A percentile compares a stretch with the other conserved stretches of the same genome.
These are phyloP conservation scores for Podospora tetraspora DNA, from an alignment of 495 filamentous ascomycete genomes.

Conservation along the genomic window DNA sequence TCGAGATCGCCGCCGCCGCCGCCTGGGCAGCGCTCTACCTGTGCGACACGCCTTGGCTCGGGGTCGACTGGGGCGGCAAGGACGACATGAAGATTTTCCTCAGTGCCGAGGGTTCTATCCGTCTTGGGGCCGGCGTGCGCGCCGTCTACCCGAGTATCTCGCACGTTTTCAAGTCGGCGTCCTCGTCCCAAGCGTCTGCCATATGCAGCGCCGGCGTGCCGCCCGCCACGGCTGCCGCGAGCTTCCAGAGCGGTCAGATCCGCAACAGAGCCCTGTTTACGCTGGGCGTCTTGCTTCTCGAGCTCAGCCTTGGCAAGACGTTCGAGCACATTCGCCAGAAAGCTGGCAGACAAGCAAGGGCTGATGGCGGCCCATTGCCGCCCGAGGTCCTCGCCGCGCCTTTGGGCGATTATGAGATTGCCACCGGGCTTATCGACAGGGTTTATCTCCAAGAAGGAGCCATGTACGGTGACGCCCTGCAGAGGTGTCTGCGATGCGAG, in stretches of 20 bases:
- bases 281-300: conserved; percentile 6
- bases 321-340: background rate
- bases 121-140: background rate
- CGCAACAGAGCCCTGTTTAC: conserved; percentile 9
- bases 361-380: too few relatives aligned
- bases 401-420: background rate
- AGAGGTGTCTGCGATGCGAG: conserved; percentile 11
- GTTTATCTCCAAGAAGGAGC: conserved; percentile 7
- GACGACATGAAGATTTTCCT: background rate
- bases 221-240: too few relatives aligned
- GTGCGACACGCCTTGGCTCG: conserved; percentile 11
- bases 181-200: background rate
- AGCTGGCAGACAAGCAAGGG: background rate
- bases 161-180: background rate
- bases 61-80: background rate
- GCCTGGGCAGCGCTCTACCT: conserved; percentile 13
- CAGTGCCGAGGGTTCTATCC: too few relatives aligned
- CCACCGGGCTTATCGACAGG: background rate
- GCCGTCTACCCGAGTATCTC: background rate
- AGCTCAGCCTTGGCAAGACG: conserved; percentile 7
- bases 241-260: background rate
- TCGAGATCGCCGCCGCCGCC: conserved; percentile 7
- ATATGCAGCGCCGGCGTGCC: background rate
- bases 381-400: too few relatives aligned
- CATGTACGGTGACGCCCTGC: conserved; percentile 8